A percentile compares a stretch with the other conserved stretches of the same genome.
Conservation (phyloP, 192 early-diverging fungal species). For the Dispira simplex region DNA sequence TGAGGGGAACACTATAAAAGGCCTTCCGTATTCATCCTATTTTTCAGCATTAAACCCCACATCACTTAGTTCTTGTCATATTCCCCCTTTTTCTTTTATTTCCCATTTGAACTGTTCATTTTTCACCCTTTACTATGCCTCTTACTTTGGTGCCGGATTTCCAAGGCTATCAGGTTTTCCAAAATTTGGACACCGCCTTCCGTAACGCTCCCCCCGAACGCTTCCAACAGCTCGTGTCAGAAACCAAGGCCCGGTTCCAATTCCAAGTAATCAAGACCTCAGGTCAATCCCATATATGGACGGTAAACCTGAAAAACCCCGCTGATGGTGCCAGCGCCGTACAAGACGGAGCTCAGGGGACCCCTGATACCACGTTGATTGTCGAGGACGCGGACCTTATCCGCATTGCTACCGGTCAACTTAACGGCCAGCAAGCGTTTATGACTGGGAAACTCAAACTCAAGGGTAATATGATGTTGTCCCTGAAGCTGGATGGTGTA, state of each 20-base stretch:
- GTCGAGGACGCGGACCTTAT: constrained; percentile 72
- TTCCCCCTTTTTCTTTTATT: background rate
- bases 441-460: constrained; percentile 73
- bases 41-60: too few species aligned
- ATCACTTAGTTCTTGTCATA: too few species aligned
- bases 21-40: too few species aligned
- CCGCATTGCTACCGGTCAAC: constrained; percentile 62
- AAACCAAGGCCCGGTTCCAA: constrained; percentile 77
- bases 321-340: constrained; percentile 39
- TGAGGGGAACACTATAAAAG: too few species aligned
- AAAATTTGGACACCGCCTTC: background rate
- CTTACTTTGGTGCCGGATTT: background rate
- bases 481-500: constrained; percentile 51
- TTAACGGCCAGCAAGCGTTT: constrained; percentile 61
- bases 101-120: background rate
- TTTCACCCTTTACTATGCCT: background rate
- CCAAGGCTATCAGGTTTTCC: background rate
- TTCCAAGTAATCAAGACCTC: constrained; percentile 57
- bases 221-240: constrained; percentile 27
- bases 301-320: constrained; percentile 71
- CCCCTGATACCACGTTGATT: constrained; percentile 54
- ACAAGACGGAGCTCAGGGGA: constrained; percentile 29
- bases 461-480: constrained; percentile 60
- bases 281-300: constrained; percentile 59
- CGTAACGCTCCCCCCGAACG: background rate